Conservation (phyloP, 305 asterid genomes). For the Euphrasia arctica region DNA sequence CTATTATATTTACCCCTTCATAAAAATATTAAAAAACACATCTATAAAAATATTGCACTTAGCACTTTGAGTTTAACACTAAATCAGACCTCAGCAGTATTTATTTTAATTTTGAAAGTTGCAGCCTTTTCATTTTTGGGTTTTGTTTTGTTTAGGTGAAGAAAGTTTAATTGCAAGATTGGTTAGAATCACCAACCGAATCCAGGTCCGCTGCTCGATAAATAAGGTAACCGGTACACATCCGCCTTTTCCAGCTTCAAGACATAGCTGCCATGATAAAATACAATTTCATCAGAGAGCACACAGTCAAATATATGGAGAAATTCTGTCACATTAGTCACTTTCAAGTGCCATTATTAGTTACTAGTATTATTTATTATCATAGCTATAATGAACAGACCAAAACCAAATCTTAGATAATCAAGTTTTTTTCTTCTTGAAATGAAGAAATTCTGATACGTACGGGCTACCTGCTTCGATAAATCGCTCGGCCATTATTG, state of each 20-base stretch:
- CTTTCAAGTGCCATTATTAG: background rate
- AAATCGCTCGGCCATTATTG: slow-evolving; percentile 80
- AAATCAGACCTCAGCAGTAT: too few species aligned
- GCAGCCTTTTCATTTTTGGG: too few species aligned
- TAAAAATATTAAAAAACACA: too few species aligned
- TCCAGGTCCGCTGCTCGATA: slow-evolving; percentile 94
- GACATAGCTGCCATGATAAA: slow-evolving; percentile 60
- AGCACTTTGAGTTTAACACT: too few species aligned
- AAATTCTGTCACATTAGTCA: too few species aligned
- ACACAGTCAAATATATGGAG: slow-evolving; percentile 5
- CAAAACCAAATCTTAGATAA: background rate
- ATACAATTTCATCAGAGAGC: slow-evolving; percentile 25
- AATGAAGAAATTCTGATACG: slow-evolving; percentile 49
- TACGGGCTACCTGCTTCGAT: slow-evolving; percentile 99
- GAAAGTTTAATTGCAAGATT: background rate
- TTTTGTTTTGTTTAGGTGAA: slow-evolving; percentile 1
- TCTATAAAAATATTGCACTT: too few species aligned
- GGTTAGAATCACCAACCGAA: slow-evolving; percentile 58
- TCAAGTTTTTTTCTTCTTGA: background rate
- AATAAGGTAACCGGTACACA: slow-evolving; percentile 88
- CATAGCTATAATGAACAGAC: background rate
- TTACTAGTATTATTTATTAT: too few species aligned
- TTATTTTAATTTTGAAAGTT: too few species aligned
- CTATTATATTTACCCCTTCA: too few species aligned
- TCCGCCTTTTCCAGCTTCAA: slow-evolving; percentile 96